These are phyloP conservation scores for Microbotryum intermedium DNA, from an alignment of 1,284 basidiomycete species.

Conservation along the genomic window DNA sequence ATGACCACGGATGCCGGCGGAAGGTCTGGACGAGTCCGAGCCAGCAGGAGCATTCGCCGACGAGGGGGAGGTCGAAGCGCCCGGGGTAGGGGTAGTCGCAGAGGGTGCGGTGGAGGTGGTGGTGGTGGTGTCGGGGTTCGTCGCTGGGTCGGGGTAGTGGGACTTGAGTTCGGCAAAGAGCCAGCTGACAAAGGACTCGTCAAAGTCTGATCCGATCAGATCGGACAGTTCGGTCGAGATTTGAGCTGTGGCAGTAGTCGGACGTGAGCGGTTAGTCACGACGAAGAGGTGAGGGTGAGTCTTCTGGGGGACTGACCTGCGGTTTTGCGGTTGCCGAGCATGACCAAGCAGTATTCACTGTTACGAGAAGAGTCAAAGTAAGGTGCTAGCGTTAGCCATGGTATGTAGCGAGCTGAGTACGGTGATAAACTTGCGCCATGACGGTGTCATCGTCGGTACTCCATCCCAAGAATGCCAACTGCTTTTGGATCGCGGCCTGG, in stretches of 20 bases:
- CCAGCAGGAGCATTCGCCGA: too few relatives aligned
- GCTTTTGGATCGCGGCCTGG: conserved; percentile 69
- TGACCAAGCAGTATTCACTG: conserved; percentile 81
- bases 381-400: neutral
- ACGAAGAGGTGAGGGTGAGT: neutral
- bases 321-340: conserved; percentile 84
- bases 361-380: neutral
- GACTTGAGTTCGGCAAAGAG: conserved; percentile 59
- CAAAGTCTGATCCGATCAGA: conserved; percentile 42
- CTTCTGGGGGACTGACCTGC: conserved; percentile 48
- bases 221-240: conserved; percentile 72
- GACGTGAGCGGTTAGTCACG: neutral
- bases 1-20: too few relatives aligned
- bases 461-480: conserved; percentile 65
- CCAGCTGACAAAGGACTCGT: conserved; percentile 71
- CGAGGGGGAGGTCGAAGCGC: neutral
- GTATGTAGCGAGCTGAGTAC: neutral
- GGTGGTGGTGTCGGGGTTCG: neutral
- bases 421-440: conserved; percentile 38
- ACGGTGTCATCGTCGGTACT: conserved; percentile 73
- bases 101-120: neutral
- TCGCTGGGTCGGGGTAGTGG: conserved; percentile 42
- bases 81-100: neutral
- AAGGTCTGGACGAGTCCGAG: too few relatives aligned
- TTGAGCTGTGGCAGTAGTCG: conserved; percentile 49